Conservation (phyloP, 495 filamentous ascomycete species). For the Penicillium atrosanguineum region DNA sequence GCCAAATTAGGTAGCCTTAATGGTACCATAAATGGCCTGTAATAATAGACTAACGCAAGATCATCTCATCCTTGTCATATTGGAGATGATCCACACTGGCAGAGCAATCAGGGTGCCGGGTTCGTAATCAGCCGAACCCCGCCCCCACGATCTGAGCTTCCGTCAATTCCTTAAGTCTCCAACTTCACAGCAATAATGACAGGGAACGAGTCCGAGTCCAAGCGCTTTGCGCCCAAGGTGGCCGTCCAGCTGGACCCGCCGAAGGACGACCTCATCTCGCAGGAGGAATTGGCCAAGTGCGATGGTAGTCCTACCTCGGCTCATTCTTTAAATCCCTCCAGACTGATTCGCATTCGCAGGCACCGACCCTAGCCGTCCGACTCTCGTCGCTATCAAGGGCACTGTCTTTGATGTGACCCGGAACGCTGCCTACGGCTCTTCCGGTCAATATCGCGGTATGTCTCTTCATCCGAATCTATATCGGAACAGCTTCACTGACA, state of each 20-base stretch:
- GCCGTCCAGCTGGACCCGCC: conserved; percentile 80
- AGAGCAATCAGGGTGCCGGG: conserved; percentile 8
- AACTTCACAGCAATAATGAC: conserved; percentile 30
- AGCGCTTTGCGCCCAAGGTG: conserved; percentile 81
- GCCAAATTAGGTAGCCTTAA: neutral
- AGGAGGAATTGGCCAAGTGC: conserved; percentile 72
- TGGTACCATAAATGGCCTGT: neutral
- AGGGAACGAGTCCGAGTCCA: conserved; percentile 30
- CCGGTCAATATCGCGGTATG: conserved; percentile 80
- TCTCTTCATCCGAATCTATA: neutral
- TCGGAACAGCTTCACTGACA: conserved; percentile 4
- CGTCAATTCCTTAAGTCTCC: neutral
- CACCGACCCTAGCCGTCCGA: conserved; percentile 63
- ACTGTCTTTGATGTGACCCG: conserved; percentile 90
- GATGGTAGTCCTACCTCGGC: conserved; percentile 57
- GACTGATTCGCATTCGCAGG: conserved; percentile 31
- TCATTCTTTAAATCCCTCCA: neutral
- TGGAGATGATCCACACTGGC: neutral
- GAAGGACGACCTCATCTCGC: conserved; percentile 78
- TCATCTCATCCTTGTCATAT: neutral
- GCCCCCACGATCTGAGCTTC: conserved; percentile 14
- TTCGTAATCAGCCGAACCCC: conserved; percentile 21
- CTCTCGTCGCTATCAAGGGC: conserved; percentile 94
- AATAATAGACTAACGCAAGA: neutral
- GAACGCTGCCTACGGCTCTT: conserved; percentile 81